Evolutionary conservation across 1,284 basidiomycete genomes (phyloP).

Genomic region (Fomes fomentarius): DNA sequence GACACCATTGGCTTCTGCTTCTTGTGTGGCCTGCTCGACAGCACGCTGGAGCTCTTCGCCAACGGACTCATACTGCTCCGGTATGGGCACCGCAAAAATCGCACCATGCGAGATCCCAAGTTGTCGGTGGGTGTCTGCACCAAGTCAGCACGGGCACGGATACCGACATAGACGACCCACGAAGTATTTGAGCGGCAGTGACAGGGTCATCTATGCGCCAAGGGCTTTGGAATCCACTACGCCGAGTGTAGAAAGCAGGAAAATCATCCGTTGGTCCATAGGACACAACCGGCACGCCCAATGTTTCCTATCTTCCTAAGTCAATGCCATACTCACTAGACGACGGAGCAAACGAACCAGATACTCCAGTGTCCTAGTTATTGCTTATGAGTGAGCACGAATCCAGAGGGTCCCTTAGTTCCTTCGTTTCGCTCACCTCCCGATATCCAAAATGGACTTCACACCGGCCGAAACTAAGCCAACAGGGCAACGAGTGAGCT

Average conservation of each 20-base stretch:
- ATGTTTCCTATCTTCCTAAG: conserved; percentile 74
- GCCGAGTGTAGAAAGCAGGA: conserved; percentile 92
- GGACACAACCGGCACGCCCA: conserved; percentile 90
- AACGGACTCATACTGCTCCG: conserved; percentile 68
- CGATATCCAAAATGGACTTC: conserved; percentile 96
- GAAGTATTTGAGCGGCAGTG: conserved; percentile 70
- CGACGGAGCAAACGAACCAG: conserved; percentile 55
- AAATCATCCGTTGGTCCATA: conserved; percentile 82
- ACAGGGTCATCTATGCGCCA: conserved; percentile 67
- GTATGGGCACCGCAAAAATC: conserved; percentile 92
- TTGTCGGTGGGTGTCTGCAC: conserved; percentile 59
- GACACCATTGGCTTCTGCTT: conserved; percentile 84
- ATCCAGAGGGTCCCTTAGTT: too few species aligned
- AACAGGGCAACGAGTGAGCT: conserved; percentile 84
- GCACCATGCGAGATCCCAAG: conserved; percentile 73
- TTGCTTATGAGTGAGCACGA: conserved; percentile 28
- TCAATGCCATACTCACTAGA: neutral
- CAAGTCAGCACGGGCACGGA: neutral
- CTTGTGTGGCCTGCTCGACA: conserved; percentile 85
- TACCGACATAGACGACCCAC: conserved; percentile 46
- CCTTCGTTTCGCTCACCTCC: conserved; percentile 50
- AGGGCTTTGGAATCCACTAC: conserved; percentile 79
- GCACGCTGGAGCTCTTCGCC: conserved; percentile 78
- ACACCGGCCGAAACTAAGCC: conserved; percentile 93
- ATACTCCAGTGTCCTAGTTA: conserved; percentile 85